Evolutionary conservation across 177 flowering plant species (phyloP).

Genomic region (Telopea speciosissima): DNA sequence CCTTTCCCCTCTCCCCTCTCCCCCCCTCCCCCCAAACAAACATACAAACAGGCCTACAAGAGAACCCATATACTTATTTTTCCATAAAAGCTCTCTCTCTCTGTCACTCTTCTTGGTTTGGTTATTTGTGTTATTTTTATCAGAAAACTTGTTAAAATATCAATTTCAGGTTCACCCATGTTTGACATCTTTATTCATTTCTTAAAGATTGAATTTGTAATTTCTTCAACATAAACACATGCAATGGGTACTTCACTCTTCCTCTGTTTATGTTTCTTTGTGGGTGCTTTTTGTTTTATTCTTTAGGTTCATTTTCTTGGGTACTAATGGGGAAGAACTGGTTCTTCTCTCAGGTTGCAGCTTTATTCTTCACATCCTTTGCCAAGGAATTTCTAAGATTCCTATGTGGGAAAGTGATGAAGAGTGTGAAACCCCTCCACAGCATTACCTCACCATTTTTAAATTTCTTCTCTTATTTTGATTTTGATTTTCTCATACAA

Average conservation of each 20-base stretch:
- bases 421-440: background rate
- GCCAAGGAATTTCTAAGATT: background rate
- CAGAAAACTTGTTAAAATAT: too few relatives aligned
- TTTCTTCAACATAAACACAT: background rate
- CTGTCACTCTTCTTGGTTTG: background rate
- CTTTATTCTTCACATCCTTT: background rate
- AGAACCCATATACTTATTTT: too few relatives aligned
- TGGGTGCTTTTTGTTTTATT: background rate
- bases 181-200: too few relatives aligned
- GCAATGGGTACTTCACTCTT: background rate
- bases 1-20: too few relatives aligned
- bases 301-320: too few relatives aligned
- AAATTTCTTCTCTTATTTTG: background rate
- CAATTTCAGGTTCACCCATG: too few relatives aligned
- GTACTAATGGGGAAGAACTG: background rate
- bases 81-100: background rate
- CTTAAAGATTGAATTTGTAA: too few relatives aligned
- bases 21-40: too few relatives aligned
- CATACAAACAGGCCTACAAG: too few relatives aligned
- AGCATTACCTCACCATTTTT: too few relatives aligned
- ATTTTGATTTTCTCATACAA: background rate
- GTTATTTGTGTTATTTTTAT: too few relatives aligned
- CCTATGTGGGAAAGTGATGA: background rate
- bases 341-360: background rate
- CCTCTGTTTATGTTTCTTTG: background rate